Conservation (phyloP, 306 rosid species). For the Malus fusca region DNA sequence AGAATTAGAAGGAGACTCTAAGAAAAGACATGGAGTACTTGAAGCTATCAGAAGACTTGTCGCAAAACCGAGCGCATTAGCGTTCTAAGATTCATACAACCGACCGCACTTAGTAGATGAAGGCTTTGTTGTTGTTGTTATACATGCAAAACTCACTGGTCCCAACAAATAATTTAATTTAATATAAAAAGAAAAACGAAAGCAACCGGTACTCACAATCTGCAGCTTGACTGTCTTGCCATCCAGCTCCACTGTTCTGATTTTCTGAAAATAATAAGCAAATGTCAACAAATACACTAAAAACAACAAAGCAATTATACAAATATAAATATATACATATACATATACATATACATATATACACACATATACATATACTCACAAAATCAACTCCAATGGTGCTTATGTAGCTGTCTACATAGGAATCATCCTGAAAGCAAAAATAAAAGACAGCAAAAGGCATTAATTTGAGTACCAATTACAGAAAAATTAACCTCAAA, state of each 20-base stretch:
- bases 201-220: slow-evolving; percentile 56
- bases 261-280: slow-evolving; percentile 49
- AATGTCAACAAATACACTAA: neutral
- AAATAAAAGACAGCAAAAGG: neutral
- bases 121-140: too few species aligned
- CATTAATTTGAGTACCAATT: neutral
- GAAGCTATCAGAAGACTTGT: too few species aligned
- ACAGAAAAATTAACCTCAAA: neutral
- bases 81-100: too few species aligned
- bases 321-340: neutral
- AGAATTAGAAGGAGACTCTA: too few species aligned
- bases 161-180: neutral
- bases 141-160: neutral
- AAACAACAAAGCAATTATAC: neutral
- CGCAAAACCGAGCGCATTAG: too few species aligned
- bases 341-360: too few species aligned
- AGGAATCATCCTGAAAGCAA: slow-evolving; percentile 71
- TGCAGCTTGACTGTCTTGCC: slow-evolving; percentile 93
- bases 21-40: too few species aligned
- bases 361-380: slow-evolving; percentile 6
- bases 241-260: slow-evolving; percentile 80
- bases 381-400: slow-evolving; percentile 99
- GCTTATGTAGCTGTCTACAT: slow-evolving; percentile 88
- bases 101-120: too few species aligned
- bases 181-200: neutral